Conservation (phyloP, 2,329 filamentous ascomycete species). For the Aspergillus aculeatus region DNA sequence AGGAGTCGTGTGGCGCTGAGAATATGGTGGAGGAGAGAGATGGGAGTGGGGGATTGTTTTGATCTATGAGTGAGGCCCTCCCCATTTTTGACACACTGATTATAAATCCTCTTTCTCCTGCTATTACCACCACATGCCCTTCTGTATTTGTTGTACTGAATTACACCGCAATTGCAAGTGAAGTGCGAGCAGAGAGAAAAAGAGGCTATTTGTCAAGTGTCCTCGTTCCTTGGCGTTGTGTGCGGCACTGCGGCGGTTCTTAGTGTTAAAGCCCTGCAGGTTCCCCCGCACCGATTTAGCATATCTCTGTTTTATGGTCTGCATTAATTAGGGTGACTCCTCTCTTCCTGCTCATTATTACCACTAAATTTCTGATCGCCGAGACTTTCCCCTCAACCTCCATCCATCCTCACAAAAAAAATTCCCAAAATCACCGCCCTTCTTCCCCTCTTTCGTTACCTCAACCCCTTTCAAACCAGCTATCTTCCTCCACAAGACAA, state of each 20-base stretch:
- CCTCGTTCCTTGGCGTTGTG: neutral
- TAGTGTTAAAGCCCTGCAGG: conserved; percentile 15
- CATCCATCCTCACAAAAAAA: conserved; percentile 9
- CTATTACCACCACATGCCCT: neutral
- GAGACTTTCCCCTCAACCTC: conserved; percentile 8
- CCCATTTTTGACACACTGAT: neutral
- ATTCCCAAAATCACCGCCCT: neutral
- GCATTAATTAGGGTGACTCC: conserved; percentile 17
- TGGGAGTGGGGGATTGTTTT: neutral
- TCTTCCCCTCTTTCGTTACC: conserved; percentile 3
- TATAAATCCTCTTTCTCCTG: neutral
- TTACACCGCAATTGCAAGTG: neutral
- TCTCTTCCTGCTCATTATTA: conserved; percentile 6
- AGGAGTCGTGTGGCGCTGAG: neutral
- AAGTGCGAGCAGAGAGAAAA: neutral
- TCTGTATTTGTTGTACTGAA: neutral
- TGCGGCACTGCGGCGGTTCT: neutral
- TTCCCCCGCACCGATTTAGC: conserved; percentile 20
- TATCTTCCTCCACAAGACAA: conserved; percentile 19
- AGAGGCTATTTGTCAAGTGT: neutral
- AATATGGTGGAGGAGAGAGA: neutral
- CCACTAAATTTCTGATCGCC: conserved; percentile 19
- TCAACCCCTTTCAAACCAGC: conserved; percentile 8
- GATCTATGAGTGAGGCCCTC: neutral
- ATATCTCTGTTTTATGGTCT: conserved; percentile 18